phyloP scores from a whole-genome alignment of 306 rosid species.

The Castanea mollissima region DNA sequence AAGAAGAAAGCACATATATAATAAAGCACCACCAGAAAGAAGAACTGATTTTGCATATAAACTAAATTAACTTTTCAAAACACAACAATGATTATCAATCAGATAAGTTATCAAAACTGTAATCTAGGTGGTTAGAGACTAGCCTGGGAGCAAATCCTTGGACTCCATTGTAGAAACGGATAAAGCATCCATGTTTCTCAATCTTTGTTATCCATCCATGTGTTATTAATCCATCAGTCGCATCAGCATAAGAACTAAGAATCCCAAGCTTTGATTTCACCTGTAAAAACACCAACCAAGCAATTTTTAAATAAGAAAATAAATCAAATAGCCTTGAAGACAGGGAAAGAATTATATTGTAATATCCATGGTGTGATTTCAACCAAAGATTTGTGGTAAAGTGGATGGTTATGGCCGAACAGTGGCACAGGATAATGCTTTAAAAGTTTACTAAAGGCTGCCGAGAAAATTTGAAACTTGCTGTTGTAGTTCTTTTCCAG shows the following conservation, averaged over 20 bases:
- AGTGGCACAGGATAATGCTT: not conserved
- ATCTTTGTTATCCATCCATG: constrained; percentile 99
- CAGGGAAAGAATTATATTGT: not conserved
- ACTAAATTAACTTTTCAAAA: not conserved
- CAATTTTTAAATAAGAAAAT: constrained; percentile 27
- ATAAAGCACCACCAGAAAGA: not conserved
- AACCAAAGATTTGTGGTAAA: not conserved
- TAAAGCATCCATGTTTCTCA: constrained; percentile 84
- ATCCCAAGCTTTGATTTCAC: constrained; percentile 83
- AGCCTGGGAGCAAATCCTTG: constrained; percentile 92
- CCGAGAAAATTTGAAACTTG: no score
- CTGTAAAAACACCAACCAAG: constrained; percentile 35
- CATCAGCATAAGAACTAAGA: constrained; percentile 78
- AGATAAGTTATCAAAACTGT: not conserved
- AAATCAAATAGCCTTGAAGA: not conserved
- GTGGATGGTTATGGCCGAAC: not conserved
- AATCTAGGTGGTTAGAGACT: constrained; percentile 35
- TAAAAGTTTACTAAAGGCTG: not conserved
- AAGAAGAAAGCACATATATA: not conserved
- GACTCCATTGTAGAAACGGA: constrained; percentile 89
- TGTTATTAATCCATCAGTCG: constrained; percentile 70
- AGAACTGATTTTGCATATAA: not conserved
- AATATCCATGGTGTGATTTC: not conserved
- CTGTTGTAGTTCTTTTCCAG: no score
- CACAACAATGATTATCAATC: not conserved